Percentiles rank a stretch among this genome's conserved stretches.
Conservation (phyloP, 106 monocot species). For the Apostasia ramifera region DNA sequence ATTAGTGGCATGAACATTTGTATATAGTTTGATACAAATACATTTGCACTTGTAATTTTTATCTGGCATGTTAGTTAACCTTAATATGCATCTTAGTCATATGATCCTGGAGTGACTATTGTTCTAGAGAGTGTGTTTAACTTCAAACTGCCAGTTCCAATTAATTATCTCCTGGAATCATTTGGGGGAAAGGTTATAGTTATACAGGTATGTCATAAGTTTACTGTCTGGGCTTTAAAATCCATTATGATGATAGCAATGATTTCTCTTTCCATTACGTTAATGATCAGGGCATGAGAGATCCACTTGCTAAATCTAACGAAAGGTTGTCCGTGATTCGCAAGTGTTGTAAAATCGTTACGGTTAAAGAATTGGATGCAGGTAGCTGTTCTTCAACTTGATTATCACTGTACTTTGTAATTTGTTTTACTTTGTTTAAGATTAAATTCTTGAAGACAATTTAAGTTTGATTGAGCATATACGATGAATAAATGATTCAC, state of each 20-base stretch:
- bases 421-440: too few relatives aligned
- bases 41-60: neutral
- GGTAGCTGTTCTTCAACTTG: constrained; percentile 27
- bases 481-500: too few relatives aligned
- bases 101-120: constrained; percentile 77
- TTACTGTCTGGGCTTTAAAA: neutral
- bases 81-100: constrained; percentile 59
- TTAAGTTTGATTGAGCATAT: too few relatives aligned
- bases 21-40: neutral
- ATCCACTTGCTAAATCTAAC: constrained; percentile 66
- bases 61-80: constrained; percentile 7
- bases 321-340: constrained; percentile 52
- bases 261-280: neutral
- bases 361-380: constrained; percentile 77
- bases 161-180: constrained; percentile 74
- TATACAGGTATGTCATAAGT: constrained; percentile 48
- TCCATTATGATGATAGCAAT: too few relatives aligned
- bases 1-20: too few relatives aligned
- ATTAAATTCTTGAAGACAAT: too few relatives aligned
- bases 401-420: too few relatives aligned
- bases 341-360: constrained; percentile 55
- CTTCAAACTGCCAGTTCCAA: constrained; percentile 67
- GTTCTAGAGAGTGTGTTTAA: constrained; percentile 70
- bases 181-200: constrained; percentile 68
- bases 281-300: constrained; percentile 61